Evolutionary conservation across 768 basidiomycete species (phyloP).

Genomic region (Termitomyces sp.): DNA sequence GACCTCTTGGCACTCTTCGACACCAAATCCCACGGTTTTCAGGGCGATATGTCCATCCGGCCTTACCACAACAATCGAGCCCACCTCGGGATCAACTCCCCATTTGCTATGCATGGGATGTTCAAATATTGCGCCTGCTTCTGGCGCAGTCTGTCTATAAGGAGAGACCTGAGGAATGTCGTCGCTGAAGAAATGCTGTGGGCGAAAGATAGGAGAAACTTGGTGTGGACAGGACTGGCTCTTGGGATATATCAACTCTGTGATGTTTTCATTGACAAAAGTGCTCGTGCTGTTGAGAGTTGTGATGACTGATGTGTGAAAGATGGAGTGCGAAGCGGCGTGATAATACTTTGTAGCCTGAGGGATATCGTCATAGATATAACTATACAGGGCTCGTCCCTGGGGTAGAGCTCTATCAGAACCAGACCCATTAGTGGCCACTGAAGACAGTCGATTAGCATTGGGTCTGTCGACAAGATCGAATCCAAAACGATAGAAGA

Average conservation of each 20-base stretch:
- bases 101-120: slow-evolving; percentile 14
- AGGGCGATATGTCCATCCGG: slow-evolving; percentile 11
- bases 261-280: slow-evolving; percentile 9
- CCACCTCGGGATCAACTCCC: slow-evolving; percentile 8
- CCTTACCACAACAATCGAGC: slow-evolving; percentile 11
- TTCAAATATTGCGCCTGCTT: slow-evolving; percentile 12
- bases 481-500: slow-evolving; percentile 9
- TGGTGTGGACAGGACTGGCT: not conserved
- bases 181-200: slow-evolving; percentile 12
- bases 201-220: slow-evolving; percentile 10
- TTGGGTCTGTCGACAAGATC: not conserved
- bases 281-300: slow-evolving; percentile 6
- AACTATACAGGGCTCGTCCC: slow-evolving; percentile 9
- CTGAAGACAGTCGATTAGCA: not conserved
- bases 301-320: slow-evolving; percentile 10
- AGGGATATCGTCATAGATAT: slow-evolving; percentile 12
- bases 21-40: slow-evolving; percentile 8
- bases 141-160: slow-evolving; percentile 11
- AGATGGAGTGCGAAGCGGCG: slow-evolving; percentile 8
- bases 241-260: slow-evolving; percentile 7
- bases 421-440: not conserved
- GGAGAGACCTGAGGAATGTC: slow-evolving; percentile 13
- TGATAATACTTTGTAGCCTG: slow-evolving; percentile 11
- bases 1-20: slow-evolving; percentile 10
- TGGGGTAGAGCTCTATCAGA: not conserved